phyloP scores from a whole-genome alignment of 805 yeast species.

The Starmera caribaea region DNA sequence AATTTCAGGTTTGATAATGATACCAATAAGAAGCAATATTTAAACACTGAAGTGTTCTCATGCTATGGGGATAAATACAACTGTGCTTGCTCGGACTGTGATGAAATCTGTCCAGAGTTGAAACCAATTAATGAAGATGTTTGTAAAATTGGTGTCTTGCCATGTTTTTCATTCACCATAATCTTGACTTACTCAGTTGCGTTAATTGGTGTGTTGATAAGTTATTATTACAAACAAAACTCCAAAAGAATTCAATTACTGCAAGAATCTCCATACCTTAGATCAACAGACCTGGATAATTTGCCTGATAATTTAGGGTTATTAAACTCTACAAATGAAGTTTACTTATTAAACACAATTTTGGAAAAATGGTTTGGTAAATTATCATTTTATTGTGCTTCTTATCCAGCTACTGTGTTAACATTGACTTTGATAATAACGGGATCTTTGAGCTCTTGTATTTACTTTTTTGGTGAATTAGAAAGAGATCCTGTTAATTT shows the following conservation, averaged over 20 bases:
- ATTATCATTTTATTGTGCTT: slow-evolving; percentile 51
- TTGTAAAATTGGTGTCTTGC: slow-evolving; percentile 53
- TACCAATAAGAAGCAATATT: slow-evolving; percentile 9
- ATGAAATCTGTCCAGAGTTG: slow-evolving; percentile 64
- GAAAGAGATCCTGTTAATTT: slow-evolving; percentile 76
- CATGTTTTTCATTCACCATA: slow-evolving; percentile 65
- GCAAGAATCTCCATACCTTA: slow-evolving; percentile 31
- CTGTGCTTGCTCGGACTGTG: slow-evolving; percentile 91
- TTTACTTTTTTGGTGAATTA: slow-evolving; percentile 38
- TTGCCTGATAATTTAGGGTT: slow-evolving; percentile 5
- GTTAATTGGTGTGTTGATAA: slow-evolving; percentile 15
- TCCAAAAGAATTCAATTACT: slow-evolving; percentile 24
- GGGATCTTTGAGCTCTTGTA: slow-evolving; percentile 40
- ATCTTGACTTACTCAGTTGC: slow-evolving; percentile 35
- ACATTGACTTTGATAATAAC: slow-evolving; percentile 30
- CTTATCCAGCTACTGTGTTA: slow-evolving; percentile 47
- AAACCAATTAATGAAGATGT: slow-evolving; percentile 30
- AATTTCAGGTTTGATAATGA: slow-evolving; percentile 47
- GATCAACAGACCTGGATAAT: slow-evolving; percentile 13
- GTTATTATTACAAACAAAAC: slow-evolving; percentile 15
- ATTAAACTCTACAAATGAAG: slow-evolving; percentile 13
- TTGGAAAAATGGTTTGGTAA: slow-evolving; percentile 38
- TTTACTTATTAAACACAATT: slow-evolving; percentile 38
- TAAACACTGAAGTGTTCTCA: slow-evolving; percentile 10
- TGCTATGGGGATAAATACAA: slow-evolving; percentile 60